Percentiles rank a stretch among this genome's conserved stretches.
phyloP scores from a whole-genome alignment of 2,329 filamentous ascomycete genomes.

The Rachicladosporium sp. region DNA sequence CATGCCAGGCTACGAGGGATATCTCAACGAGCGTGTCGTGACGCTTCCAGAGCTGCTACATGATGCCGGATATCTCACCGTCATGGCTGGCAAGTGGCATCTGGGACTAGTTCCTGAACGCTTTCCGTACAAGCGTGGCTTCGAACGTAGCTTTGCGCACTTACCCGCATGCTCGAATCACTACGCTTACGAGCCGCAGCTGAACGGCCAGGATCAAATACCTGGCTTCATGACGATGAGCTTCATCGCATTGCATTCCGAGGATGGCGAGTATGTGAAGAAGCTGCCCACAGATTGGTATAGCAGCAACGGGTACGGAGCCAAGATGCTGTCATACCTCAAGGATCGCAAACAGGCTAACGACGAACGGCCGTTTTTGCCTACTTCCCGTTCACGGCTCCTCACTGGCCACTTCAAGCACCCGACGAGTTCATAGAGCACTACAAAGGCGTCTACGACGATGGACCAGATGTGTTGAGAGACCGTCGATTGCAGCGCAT shows the following conservation, averaged over 20 bases:
- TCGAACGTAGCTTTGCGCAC: conserved; percentile 47
- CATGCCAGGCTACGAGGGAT: conserved; percentile 51
- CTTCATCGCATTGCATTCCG: conserved; percentile 28
- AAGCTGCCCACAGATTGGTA: conserved; percentile 28
- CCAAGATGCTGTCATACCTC: conserved; percentile 28
- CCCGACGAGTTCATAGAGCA: conserved; percentile 43
- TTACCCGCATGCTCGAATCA: conserved; percentile 49
- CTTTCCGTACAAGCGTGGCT: conserved; percentile 44
- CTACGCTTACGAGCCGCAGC: conserved; percentile 41
- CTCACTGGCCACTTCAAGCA: conserved; percentile 52
- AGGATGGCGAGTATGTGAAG: conserved; percentile 29
- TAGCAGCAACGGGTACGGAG: conserved; percentile 27
- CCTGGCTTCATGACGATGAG: conserved; percentile 32
- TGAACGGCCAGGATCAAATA: conserved; percentile 23
- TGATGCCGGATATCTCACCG: conserved; percentile 47
- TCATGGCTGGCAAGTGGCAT: conserved; percentile 54
- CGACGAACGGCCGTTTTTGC: conserved; percentile 40
- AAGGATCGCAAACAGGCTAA: conserved; percentile 24
- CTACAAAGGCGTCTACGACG: conserved; percentile 48
- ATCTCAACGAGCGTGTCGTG: conserved; percentile 48
- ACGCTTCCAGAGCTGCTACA: conserved; percentile 46
- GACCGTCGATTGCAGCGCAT: conserved; percentile 41
- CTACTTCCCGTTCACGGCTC: conserved; percentile 50
- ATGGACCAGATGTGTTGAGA: conserved; percentile 46
- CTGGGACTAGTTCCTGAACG: conserved; percentile 46